Evolutionary conservation across 1,139 yeast genomes (phyloP), one percentile per base, ranked within the genome.

Genomic region (Suhomyces guaymorum): DNA sequence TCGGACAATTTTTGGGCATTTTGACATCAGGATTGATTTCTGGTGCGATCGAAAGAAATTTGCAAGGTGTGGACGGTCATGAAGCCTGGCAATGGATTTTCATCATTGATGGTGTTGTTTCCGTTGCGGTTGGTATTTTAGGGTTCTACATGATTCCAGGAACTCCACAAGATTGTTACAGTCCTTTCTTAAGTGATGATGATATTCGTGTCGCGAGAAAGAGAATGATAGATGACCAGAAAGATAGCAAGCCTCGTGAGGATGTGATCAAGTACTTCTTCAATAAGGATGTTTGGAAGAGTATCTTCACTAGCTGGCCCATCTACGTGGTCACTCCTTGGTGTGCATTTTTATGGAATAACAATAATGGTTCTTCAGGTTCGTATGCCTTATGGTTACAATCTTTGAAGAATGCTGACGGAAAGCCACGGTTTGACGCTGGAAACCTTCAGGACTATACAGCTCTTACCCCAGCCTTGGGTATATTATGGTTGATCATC

Each of bases 11-110:
- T 55, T 57, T 79, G 14, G 88, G 88, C 8, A 59, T 73, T 17
- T 55, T 81, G 47, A 75, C 85, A 5, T 70, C 84, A 9, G 86
- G 87, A 27, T 69, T 80, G 32, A 57, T 82, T 20, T 82, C 82
- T 35, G 75, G 82, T 8, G 75, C 79, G 4, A 73, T 80, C 32
- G 73, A 63, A 47, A 56, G 70, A 26, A 46, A 57, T 18, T 55
- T 82, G 46, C 59, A 70, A 34, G 76, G 75, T 19, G 55, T 54
- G 10, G 55, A 58, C 38, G 82, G 84, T 1, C 57, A 76, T 18
- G 70, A 62, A 21, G 79, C 85, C 10, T 82, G 88, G 88, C 70
- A 80, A 58, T 82, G 88, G 87, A 75, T 79, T 58, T 82, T 78
- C 49, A 71, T 82, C 38, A 69, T 82, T 37, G 88, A 82, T 54